A percentile compares a stretch with the other conserved stretches of the same genome.
These are phyloP conservation scores for Firmiana major DNA, from an alignment of 345 rosid genomes.

Conservation along the genomic window DNA sequence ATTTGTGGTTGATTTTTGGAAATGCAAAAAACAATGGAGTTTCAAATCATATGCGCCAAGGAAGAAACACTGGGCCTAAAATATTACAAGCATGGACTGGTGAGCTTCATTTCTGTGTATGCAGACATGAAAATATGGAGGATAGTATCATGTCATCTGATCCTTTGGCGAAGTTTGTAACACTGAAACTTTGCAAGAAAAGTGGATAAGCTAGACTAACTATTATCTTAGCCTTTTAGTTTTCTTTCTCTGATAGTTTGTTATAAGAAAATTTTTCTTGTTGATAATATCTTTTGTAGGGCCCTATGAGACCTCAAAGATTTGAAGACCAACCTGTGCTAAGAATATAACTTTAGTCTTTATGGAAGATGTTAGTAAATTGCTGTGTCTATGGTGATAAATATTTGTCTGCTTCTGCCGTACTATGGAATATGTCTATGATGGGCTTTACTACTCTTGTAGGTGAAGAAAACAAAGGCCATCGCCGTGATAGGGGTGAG, in stretches of 20 bases:
- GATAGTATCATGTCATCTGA: neutral
- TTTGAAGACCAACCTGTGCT: conserved; percentile 1
- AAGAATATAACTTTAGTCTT: neutral
- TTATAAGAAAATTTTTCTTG: neutral
- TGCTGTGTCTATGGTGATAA: neutral
- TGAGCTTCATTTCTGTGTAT: conserved; percentile 12
- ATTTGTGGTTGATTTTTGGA: conserved; percentile 37
- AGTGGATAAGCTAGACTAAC: neutral
- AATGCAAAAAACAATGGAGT: conserved; percentile 24
- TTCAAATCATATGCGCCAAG: conserved; percentile 11
- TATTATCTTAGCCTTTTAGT: neutral
- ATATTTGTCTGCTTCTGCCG: conserved; percentile 3
- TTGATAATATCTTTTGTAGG: neutral
- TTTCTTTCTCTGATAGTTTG: neutral
- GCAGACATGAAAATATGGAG: neutral
- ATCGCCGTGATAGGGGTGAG: conserved; percentile 16
- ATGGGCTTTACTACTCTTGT: conserved; percentile 18
- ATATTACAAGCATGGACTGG: conserved; percentile 17
- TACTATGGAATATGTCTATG: neutral
- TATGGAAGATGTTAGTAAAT: neutral
- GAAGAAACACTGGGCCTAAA: conserved; percentile 20
- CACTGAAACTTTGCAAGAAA: neutral
- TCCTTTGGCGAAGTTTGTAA: conserved; percentile 7
- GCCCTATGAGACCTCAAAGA: neutral
- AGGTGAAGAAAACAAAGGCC: conserved; percentile 25